A percentile compares a stretch with the other conserved stretches of the same genome.
phyloP scores from a whole-genome alignment of 225 moss, liverwort and hornwort genomes.

The Physcomitrium patens region DNA sequence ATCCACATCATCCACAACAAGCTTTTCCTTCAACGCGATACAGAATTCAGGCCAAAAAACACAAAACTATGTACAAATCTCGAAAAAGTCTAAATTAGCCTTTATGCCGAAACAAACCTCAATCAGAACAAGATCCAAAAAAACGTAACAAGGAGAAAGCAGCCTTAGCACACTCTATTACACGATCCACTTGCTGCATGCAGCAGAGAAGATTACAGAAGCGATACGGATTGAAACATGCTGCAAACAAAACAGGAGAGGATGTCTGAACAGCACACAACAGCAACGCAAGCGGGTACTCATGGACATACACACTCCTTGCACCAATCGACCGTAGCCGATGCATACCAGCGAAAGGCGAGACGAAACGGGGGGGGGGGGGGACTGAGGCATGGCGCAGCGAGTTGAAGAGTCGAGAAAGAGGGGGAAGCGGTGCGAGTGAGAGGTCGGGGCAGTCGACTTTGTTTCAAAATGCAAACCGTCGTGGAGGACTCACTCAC shows the following conservation, averaged over 20 bases:
- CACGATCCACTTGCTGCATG: neutral
- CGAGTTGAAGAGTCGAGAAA: too few species aligned
- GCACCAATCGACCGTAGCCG: neutral
- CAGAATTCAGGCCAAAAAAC: neutral
- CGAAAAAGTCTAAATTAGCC: neutral
- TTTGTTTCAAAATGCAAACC: neutral
- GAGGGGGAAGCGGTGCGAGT: neutral
- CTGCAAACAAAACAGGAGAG: neutral
- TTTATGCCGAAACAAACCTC: neutral
- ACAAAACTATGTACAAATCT: neutral
- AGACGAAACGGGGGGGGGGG: neutral
- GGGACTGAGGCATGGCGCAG: neutral
- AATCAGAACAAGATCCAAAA: neutral
- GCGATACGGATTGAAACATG: neutral
- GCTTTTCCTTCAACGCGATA: neutral
- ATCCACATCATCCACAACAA: fast-evolving
- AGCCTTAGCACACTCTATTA: neutral
- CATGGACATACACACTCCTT: neutral
- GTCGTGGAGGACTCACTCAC: neutral
- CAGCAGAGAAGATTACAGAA: neutral
- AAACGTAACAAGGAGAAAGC: neutral
- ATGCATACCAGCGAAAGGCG: neutral
- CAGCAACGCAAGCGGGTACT: neutral
- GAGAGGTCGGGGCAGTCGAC: neutral
- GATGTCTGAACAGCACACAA: neutral